Evolutionary conservation across 2,329 filamentous ascomycete species (phyloP).

Genomic region (Pyrenophora seminiperda): DNA sequence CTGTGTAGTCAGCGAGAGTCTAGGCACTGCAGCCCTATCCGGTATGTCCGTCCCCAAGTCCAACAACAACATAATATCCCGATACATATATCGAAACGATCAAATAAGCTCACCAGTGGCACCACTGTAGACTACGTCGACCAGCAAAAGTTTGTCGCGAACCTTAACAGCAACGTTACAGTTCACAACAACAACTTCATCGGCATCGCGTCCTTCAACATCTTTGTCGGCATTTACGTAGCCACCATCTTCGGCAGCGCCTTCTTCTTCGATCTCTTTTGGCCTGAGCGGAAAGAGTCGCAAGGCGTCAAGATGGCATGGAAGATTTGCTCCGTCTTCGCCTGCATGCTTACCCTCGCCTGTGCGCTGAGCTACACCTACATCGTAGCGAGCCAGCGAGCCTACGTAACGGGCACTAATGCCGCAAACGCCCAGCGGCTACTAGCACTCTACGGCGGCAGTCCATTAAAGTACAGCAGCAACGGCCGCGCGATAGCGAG

Average conservation of each 20-base stretch:
- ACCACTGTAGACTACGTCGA: conserved; percentile 58
- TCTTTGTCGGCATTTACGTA: conserved; percentile 63
- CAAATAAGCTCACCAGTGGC: too few relatives aligned
- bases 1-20: conserved; percentile 61
- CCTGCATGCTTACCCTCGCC: conserved; percentile 55
- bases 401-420: conserved; percentile 53
- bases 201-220: conserved; percentile 62
- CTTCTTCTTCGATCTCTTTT: conserved; percentile 68
- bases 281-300: conserved; percentile 60
- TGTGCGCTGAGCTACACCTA: conserved; percentile 58
- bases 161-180: conserved; percentile 46
- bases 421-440: conserved; percentile 37
- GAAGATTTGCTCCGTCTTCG: conserved; percentile 58
- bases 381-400: conserved; percentile 56
- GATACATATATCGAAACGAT: too few relatives aligned
- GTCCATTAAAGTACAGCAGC: conserved; percentile 53
- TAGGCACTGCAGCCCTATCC: conserved; percentile 61
- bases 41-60: conserved; percentile 44
- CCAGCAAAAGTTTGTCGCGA: conserved; percentile 56
- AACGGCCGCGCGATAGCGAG: conserved; percentile 59
- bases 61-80: too few relatives aligned
- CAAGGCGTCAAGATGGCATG: conserved; percentile 58
- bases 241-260: conserved; percentile 63
- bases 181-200: conserved; percentile 63
- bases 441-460: conserved; percentile 46